phyloP scores from a whole-genome alignment of 1,284 basidiomycete genomes.

The Mrakiaceae sp. region DNA sequence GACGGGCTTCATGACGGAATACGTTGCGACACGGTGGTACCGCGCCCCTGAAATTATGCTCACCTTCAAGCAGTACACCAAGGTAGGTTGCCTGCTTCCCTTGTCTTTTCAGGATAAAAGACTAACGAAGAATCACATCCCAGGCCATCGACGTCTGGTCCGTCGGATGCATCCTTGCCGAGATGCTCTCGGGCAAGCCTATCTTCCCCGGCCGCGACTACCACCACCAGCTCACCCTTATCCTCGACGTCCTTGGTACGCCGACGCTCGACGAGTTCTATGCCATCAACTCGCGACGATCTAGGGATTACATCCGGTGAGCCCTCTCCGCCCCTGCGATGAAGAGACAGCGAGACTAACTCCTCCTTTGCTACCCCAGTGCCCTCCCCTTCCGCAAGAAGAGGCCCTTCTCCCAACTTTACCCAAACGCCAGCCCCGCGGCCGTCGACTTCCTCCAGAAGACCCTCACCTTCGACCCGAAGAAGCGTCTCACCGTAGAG shows the following conservation, averaged over 20 bases:
- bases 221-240: constrained; percentile 84
- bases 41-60: constrained; percentile 73
- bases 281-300: constrained; percentile 71
- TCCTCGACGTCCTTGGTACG: constrained; percentile 85
- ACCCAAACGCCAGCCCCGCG: constrained; percentile 72
- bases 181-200: constrained; percentile 89
- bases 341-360: not conserved
- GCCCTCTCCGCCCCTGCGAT: not conserved
- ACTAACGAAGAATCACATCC: not conserved
- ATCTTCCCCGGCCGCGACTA: constrained; percentile 95
- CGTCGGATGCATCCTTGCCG: constrained; percentile 90
- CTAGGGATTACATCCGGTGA: constrained; percentile 72
- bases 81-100: constrained; percentile 27
- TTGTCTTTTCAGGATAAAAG: not conserved
- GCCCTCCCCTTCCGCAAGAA: constrained; percentile 57
- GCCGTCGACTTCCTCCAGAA: constrained; percentile 88
- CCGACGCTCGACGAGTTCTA: constrained; percentile 85
- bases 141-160: constrained; percentile 90
- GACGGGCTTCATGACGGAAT: constrained; percentile 85
- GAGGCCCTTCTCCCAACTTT: constrained; percentile 61
- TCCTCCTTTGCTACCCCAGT: not conserved
- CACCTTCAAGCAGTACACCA: constrained; percentile 91
- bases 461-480: constrained; percentile 80
- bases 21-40: constrained; percentile 83
- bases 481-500: constrained; percentile 83